Evolutionary conservation across 495 filamentous ascomycete genomes (phyloP), one percentile per base, ranked within the genome.

Genomic region (Talaromyces adpressus): DNA sequence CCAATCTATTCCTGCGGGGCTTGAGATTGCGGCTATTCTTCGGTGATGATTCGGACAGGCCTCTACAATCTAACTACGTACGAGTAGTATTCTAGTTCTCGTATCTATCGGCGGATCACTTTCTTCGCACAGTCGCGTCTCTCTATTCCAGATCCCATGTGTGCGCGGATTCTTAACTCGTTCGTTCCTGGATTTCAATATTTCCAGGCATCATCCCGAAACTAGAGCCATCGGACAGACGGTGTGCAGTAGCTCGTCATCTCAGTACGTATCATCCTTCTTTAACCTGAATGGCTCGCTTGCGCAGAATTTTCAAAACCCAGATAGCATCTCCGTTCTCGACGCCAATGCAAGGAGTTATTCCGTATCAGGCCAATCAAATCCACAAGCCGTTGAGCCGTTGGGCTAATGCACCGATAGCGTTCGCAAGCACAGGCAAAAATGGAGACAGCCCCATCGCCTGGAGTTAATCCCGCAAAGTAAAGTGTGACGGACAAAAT

Each of bases 331-430:
- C 36, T 41, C 36, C 36, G 36, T 25, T 53, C 49, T 25, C 47
- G 25, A 57, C 14, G 54, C 54, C 54, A 57, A 57, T 57, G 27
- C 29, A 57, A 58, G 56, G 56, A 58, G 22, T 29, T 14, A n/a
- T 7, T 56, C 20, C 7, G 6, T 25, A n/a, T 29, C 22, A 56
- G 27, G 52, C 52, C 52, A 56, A 56, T 56, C 11, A 56, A 56
- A 14, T 56, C 5, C 6, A 4, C 29, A 58, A 18, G 29, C 56
- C 30, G 56, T 36, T 36, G 30, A 58, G 56, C 56, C 56, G 56
- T 58, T 58, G 56, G 20, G n/a, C 56, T 58, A 58, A 56, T 56
- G 52, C 52, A 56, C 52, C 12, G 52, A 56, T 29, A 56, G 27
- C 52, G 27, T 23, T 56, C 3, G 18, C 18, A 22, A 53, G 49